Base-by-base conservation (phyloP, 257 asterid genomes). In the Ocimum tenuiflorum region DNA sequence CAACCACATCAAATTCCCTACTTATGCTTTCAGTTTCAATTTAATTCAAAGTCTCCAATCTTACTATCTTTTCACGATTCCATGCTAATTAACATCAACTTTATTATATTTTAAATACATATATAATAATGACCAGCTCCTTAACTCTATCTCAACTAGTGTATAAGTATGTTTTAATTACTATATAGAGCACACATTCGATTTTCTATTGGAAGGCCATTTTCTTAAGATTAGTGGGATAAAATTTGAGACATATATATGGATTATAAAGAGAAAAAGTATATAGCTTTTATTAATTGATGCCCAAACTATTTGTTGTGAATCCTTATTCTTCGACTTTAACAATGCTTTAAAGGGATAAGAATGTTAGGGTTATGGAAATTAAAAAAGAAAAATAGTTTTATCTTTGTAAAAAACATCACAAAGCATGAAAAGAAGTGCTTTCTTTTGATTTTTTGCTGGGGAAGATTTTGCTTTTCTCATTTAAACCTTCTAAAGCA, bases 301-400 rank as follows among this genome's bases (percentile, higher is more conserved):
- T 51, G 1, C 15, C n/a, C 22, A 49, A 61, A 42, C 13, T 4
- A 29, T 33, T 53, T 11, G 43, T 45, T 63, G 47, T 38, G 73
- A 71, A 72, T 66, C 57, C 75, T 53, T 75, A 70, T 73, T 75
- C 80, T 59, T 53, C 77, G 41, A 71, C 75, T 78, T 85, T 80
- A 74, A 65, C n/a, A 63, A 57, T 87, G 87, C 82, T 80, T 78
- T 79, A 53, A 54, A 62, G 79, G 79, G 85, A 82, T 81, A 81
- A 81, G 86, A 88, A 82, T 81, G 95, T 81, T 67, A 79, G 83
- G 75, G 73, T 55, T 76, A 72, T 74, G 48, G 70, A 83, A 79
- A 79, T 81, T 82, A 85, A 75, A 72, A 69, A 63, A 59, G 51
- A 63, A 63, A 60, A 82, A 36, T 73, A 61, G 73, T 65, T 57